Conservation (phyloP, 139 green algal species). For the Chlamydomonas schloesseri region DNA sequence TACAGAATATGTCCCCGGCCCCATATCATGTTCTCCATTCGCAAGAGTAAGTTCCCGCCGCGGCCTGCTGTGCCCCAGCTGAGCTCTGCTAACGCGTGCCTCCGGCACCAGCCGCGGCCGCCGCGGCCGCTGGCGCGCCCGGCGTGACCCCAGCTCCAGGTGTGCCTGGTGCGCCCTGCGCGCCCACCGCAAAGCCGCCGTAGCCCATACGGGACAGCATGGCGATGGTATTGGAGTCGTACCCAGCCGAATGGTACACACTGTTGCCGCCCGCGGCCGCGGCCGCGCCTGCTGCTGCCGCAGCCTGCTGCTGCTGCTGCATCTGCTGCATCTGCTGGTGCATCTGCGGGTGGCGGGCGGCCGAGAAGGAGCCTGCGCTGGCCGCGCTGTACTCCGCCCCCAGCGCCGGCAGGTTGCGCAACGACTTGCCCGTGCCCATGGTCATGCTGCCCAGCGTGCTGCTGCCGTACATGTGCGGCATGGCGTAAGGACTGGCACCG, state of each 20-base stretch:
- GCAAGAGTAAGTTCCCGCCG: too few relatives aligned
- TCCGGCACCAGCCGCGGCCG: not conserved
- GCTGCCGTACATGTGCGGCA: not conserved
- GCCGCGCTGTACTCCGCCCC: not conserved
- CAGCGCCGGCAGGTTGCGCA: not conserved
- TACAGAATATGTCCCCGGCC: too few relatives aligned
- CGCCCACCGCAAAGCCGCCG: slow-evolving; percentile 6
- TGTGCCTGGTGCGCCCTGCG: not conserved
- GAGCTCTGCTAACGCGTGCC: too few relatives aligned
- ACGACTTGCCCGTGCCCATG: not conserved
- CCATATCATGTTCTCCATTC: too few relatives aligned
- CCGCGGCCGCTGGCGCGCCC: not conserved
- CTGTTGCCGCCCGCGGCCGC: too few relatives aligned
- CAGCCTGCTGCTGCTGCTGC: not conserved
- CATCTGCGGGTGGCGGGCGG: not conserved
- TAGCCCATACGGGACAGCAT: slow-evolving; percentile 37
- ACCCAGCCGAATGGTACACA: slow-evolving; percentile 12
- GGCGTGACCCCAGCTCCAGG: not conserved
- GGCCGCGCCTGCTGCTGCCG: not conserved
- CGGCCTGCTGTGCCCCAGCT: too few relatives aligned
- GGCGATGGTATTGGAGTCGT: slow-evolving; percentile 24
- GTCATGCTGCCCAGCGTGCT: slow-evolving; percentile 21
- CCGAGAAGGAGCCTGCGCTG: too few relatives aligned
- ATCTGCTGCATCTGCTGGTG: not conserved
- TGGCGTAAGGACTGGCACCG: too few relatives aligned